These are phyloP conservation scores for Calendula officinalis DNA, from an alignment of 129 eudicot species.

Conservation along the genomic window DNA sequence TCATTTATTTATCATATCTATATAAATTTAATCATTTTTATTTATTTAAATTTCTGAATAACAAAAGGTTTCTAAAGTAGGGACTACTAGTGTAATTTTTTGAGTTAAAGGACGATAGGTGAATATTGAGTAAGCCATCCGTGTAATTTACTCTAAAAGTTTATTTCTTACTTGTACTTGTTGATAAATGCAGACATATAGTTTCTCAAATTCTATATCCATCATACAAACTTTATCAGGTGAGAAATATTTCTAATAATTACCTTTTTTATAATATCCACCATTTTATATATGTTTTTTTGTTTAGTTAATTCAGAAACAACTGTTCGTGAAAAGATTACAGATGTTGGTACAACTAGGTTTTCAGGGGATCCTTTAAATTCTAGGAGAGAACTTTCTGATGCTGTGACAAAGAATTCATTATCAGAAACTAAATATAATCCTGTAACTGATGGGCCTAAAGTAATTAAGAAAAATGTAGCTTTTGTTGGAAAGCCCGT, in stretches of 20 bases:
- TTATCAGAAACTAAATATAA: constrained; percentile 36
- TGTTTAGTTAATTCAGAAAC: constrained; percentile 43
- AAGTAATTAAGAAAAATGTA: constrained; percentile 35
- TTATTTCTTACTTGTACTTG: constrained; percentile 25
- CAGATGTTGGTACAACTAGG: constrained; percentile 31
- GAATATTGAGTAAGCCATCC: too few relatives aligned
- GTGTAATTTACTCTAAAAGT: background rate
- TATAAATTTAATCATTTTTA: too few relatives aligned
- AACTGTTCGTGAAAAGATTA: constrained; percentile 36
- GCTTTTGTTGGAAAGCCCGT: constrained; percentile 42
- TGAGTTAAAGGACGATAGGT: too few relatives aligned
- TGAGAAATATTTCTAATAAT: constrained; percentile 21
- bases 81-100: too few relatives aligned
- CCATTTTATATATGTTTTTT: constrained; percentile 13
- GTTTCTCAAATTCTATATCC: constrained; percentile 78
- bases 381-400: constrained; percentile 39
- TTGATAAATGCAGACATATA: constrained; percentile 66
- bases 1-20: too few relatives aligned
- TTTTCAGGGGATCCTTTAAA: constrained; percentile 40
- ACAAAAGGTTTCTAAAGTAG: too few relatives aligned
- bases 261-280: constrained; percentile 11
- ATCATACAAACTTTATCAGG: constrained; percentile 83
- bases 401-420: constrained; percentile 45
- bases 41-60: too few relatives aligned
- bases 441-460: constrained; percentile 37